phyloP scores from a whole-genome alignment of 345 rosid genomes.

The Clausena lansium region DNA sequence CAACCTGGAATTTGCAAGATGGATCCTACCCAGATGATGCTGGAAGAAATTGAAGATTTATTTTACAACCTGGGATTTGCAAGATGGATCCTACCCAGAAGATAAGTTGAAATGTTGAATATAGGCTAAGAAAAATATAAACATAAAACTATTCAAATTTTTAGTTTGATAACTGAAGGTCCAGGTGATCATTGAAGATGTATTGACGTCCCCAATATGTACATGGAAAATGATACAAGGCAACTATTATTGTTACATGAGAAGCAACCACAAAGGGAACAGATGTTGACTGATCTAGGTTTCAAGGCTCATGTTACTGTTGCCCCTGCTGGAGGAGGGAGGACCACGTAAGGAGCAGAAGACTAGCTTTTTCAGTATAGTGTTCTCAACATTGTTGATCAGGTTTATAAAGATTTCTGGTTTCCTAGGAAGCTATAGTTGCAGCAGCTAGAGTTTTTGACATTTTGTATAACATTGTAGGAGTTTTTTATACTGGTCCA shows the following conservation, averaged over 20 bases:
- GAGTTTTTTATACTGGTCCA: background rate
- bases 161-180: background rate
- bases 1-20: background rate
- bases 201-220: background rate
- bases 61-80: background rate
- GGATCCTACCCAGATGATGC: background rate
- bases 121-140: background rate
- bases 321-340: background rate
- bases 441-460: background rate
- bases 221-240: background rate
- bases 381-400: background rate
- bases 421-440: background rate
- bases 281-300: background rate
- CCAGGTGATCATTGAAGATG: background rate
- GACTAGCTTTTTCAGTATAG: background rate
- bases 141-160: background rate
- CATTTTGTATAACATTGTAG: background rate
- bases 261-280: background rate
- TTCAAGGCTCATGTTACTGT: background rate
- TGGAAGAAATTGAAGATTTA: background rate
- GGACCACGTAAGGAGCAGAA: background rate
- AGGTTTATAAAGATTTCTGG: background rate
- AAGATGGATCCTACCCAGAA: background rate
- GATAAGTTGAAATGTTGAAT: background rate
- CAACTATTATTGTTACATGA: background rate